Base-by-base conservation (phyloP, 2,329 filamentous ascomycete species). In the Epichloe uncinata region DNA sequence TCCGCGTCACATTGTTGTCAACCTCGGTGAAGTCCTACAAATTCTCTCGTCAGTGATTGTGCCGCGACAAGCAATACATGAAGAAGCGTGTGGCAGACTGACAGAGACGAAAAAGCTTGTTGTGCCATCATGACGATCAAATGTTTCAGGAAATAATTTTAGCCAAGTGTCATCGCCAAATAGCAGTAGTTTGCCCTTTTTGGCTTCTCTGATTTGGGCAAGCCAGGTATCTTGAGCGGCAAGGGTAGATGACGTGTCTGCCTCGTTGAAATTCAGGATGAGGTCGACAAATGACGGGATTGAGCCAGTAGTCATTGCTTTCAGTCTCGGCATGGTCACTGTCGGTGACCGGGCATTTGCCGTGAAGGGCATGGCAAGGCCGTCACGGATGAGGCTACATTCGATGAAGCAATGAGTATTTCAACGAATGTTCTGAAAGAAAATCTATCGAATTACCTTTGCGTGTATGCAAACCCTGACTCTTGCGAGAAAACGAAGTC, bases 101-200 rank as follows among this genome's bases (percentile, higher is more conserved):
- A 95, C 88, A 66, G 93, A 89, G 58, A 98, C 93, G 67, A 97
- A 98, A 67, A 98, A 98, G 69, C 91, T 97, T 50, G 89, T 89
- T 2, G 93, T 98, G 45, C 94, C 93, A 66, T 98, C 94, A 47
- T 82, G 75, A 40, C 90, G 82, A 57, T 84, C 81, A 69, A 98
- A 98, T 45, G 85, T 88, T 15, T 78, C 81, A 1, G 93, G 93
- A 60, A 98, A 98, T 13, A 98, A 74, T 70, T 96, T 97, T 58
- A 98, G 72, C 94, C 93, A 98, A 18, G 93, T 98, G 65, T 98
- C 93, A 61, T 98, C 93, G 45, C 93, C 93, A 62, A 93, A 96
- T 84, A 98, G 93, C 63, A 96, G 73, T 54, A 97, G 74, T 60
- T 87, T 89, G 18, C 87, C 87, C 16, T 71, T 65, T 22, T 73